Evolutionary conservation across 441 rosid genomes (phyloP).

Genomic region (Populus hybrid): DNA sequence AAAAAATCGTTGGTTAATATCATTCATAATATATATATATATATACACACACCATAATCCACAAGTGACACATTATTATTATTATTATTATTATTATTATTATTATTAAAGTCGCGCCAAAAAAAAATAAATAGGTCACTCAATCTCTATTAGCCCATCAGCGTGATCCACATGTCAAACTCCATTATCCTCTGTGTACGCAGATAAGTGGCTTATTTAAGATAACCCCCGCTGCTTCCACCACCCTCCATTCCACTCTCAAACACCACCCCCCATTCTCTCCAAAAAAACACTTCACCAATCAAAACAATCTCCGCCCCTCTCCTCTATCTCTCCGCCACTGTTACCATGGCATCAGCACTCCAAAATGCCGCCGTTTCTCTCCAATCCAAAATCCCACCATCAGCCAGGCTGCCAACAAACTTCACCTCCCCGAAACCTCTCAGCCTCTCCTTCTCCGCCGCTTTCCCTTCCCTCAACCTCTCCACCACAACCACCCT

Average conservation of each 20-base stretch:
- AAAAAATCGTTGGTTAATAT: no score
- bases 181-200: background rate
- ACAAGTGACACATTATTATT: no score
- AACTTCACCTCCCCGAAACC: conserved; percentile 37
- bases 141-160: background rate
- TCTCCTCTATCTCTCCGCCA: background rate
- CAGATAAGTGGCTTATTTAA: conserved; percentile 10
- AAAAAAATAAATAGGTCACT: no score
- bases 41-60: no score
- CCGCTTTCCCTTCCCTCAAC: conserved; percentile 32
- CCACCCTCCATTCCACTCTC: background rate
- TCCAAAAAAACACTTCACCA: background rate
- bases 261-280: no score
- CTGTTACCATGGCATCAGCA: conserved; percentile 52
- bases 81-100: no score
- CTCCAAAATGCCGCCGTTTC: conserved; percentile 50
- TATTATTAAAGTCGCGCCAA: no score
- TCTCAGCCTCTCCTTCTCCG: conserved; percentile 37
- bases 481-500: conserved; percentile 12
- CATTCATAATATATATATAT: no score
- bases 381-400: conserved; percentile 49
- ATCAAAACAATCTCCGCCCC: background rate
- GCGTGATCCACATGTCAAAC: background rate
- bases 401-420: conserved; percentile 34
- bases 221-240: conserved; percentile 13